Percentiles rank a stretch among this genome's conserved stretches.
Evolutionary conservation across 2,329 filamentous ascomycete genomes (phyloP).

Genomic region (Ophiostoma ips): DNA sequence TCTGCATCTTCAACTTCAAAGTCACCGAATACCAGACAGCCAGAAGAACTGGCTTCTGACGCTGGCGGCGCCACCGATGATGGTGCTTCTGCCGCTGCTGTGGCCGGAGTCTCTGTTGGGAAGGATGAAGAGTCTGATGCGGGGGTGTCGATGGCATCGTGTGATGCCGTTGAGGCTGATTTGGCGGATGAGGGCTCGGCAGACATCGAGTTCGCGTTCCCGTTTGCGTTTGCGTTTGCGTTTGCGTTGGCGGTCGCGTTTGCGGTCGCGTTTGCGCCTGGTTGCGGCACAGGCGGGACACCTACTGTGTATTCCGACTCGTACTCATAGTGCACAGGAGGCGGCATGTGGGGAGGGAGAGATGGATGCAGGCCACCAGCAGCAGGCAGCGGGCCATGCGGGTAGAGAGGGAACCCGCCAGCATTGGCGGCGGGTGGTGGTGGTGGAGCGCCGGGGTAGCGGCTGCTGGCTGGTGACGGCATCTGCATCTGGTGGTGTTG

Average conservation of each 20-base stretch:
- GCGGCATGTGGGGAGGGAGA: conserved; percentile 6
- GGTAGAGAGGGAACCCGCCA: conserved; percentile 20
- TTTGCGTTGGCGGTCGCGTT: no score
- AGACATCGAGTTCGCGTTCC: no score
- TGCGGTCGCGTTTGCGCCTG: neutral
- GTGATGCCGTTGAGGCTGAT: neutral
- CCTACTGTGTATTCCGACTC: neutral
- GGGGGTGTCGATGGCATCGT: neutral
- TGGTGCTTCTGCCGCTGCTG: neutral
- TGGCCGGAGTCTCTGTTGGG: neutral
- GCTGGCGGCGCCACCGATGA: neutral
- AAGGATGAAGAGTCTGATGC: neutral
- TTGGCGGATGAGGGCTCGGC: neutral
- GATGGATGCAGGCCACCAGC: conserved; percentile 16
- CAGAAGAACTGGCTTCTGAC: no score
- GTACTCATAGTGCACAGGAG: neutral
- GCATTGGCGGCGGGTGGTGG: no score
- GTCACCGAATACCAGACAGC: neutral
- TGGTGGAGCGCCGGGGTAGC: neutral
- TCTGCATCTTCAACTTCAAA: neutral
- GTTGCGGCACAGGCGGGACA: neutral
- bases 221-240: no score
- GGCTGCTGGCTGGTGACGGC: neutral
- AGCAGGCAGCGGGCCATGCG: neutral
- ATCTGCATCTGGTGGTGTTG: conserved; percentile 30